Percentiles rank a stretch among this genome's conserved stretches.
These are phyloP conservation scores for Pseudotsuga menziesii DNA, from an alignment of 75 land plant genomes.

Conservation along the genomic window DNA sequence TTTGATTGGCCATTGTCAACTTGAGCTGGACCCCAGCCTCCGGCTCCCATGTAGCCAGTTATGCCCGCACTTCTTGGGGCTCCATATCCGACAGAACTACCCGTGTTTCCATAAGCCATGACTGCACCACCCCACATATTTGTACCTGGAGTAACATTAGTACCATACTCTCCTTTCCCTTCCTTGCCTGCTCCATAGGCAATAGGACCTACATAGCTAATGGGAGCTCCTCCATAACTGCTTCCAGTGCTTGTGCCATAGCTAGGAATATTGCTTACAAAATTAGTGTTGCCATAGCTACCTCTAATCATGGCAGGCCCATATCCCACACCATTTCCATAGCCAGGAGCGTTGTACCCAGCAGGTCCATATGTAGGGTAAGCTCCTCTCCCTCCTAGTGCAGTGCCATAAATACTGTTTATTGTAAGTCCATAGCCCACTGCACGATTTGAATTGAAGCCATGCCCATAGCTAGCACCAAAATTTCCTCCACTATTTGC, in stretches of 20 bases:
- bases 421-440: conserved; percentile 8
- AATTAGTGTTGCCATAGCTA: conserved; percentile 14
- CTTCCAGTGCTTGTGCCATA: conserved; percentile 15
- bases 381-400: conserved; percentile 20
- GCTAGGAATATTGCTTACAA: conserved; percentile 16
- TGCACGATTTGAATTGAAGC: conserved; percentile 4
- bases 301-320: conserved; percentile 22
- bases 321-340: conserved; percentile 22
- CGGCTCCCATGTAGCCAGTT: conserved; percentile 14
- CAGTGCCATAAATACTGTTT: conserved; percentile 25
- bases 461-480: conserved; percentile 11
- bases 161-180: conserved; percentile 14
- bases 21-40: conserved; percentile 58
- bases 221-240: conserved; percentile 23
- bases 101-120: conserved; percentile 23
- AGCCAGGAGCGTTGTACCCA: conserved; percentile 21
- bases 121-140: conserved; percentile 45
- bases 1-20: conserved; percentile 47
- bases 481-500: background rate
- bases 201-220: conserved; percentile 22
- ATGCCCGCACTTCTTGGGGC: conserved; percentile 30
- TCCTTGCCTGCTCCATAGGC: conserved; percentile 19
- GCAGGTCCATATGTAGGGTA: conserved; percentile 24
- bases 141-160: conserved; percentile 36
- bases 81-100: conserved; percentile 56